Evolutionary conservation across 345 rosid genomes (phyloP), one percentile per base, ranked within the genome.

Genomic region (Eucalyptus curtisii): DNA sequence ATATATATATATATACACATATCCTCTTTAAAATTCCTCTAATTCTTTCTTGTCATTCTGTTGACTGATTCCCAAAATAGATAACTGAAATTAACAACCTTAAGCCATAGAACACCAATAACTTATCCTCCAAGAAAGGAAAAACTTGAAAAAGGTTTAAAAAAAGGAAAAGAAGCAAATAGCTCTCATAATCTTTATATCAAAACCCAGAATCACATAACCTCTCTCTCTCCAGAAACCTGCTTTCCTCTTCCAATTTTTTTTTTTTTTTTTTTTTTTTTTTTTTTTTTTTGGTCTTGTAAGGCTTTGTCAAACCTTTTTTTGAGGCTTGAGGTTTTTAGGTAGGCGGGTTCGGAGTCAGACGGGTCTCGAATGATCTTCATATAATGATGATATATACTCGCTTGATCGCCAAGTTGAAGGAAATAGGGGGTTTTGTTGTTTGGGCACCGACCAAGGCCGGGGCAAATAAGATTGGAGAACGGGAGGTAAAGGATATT

Each of bases 301-400:
- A 64, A n/a, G 31, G 76, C 76, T n/a, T 64, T n/a, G 76, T 64
- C 76, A 64, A 15, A n/a, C 76, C 10, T 64, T n/a, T n/a, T n/a
- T 64, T 14, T 59, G 2, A 40, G 82, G 47, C 4, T 76, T 13
- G 3, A 76, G 30, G 47, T 76, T 76, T 33, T 76, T 0, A 40
- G 6, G 44, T 37, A 76, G 47, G 30, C 8, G 8, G 1, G 82
- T 76, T 22, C 0, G 40, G 15, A 40, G 84, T 20, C 16, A 13
- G 27, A 40, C 14, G 5, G 84, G 27, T 0, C 82, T 1, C 12
- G 0, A 40, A 76, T 76, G 82, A 76, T 76, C 82, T 37, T 76
- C 27, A 0, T 24, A 10, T 40, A 1, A 19, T 37, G 47, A 76
- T 76, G 15, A 20, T 40, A 11, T 13, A 0, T 40, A 11, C 2